Evolutionary conservation across 805 yeast species (phyloP), one percentile per base, ranked within the genome.

Genomic region (Metschnikowia colocasiae): DNA sequence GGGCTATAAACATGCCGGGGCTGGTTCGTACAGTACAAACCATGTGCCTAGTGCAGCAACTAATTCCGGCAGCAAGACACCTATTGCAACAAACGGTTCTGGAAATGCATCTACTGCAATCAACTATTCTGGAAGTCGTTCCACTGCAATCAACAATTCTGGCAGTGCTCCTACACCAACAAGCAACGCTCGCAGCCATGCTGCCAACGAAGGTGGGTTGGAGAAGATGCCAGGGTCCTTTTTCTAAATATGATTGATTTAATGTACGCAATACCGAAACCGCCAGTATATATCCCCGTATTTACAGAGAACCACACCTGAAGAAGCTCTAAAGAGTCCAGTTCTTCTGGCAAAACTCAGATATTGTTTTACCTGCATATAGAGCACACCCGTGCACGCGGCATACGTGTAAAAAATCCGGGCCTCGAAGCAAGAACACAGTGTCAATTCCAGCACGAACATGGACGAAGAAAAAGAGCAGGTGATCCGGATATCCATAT

Each of bases 401-500:
- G 29, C 42, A 19, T 27, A 39, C 42, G 42, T 39, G 42, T 39
- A 29, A 39, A 39, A 39, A 39, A 27, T 10, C 23, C n/a, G 23
- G 15, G 36, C 36, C 25, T 33, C 36, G 23, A 22, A 6, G 16
- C 26, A 19, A 19, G 23, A 15, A 16, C 41, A 29, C 32, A 15
- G 10, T 25, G 8, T 16, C 19, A 26, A 20, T 23, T n/a, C 36
- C 15, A 23, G 20, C 22, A 7, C 6, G 43, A 31, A 13, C 29
- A 54, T 54, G 58, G 56, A 53, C 20, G 59, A 55, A 35, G 50
- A 46, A 40, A 54, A 51, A 39, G 60, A 61, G 52, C 61, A 59
- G 51, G 59, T 71, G 46, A 51, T 54, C 39, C 59, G 60, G 55
- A 64, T 73, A 46, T 72, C 76, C 30, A 65, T 72, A 18, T 63